Percentiles rank a stretch among this genome's conserved stretches.
These are phyloP conservation scores for Monosporozyma solicola DNA, from an alignment of 805 yeast species.

Conservation along the genomic window DNA sequence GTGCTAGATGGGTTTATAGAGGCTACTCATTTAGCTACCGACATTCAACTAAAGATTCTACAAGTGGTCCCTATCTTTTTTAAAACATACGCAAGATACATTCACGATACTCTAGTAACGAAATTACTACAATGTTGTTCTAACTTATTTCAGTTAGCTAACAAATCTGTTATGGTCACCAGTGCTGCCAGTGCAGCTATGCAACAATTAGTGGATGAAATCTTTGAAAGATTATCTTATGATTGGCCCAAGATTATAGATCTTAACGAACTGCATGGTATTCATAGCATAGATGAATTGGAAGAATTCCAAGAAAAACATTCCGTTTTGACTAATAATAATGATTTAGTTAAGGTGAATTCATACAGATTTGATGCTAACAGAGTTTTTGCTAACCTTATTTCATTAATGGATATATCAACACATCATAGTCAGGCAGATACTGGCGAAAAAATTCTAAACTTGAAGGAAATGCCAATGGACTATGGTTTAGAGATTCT, in stretches of 20 bases:
- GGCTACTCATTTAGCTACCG: slow-evolving; percentile 67
- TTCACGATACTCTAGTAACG: slow-evolving; percentile 48
- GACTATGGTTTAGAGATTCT: slow-evolving; percentile 72
- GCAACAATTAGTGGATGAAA: slow-evolving; percentile 70
- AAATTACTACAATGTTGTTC: slow-evolving; percentile 62
- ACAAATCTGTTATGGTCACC: slow-evolving; percentile 64
- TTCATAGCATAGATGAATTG: slow-evolving; percentile 10
- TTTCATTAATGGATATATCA: slow-evolving; percentile 35
- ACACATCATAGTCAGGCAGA: slow-evolving; percentile 2
- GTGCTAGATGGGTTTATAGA: slow-evolving; percentile 62
- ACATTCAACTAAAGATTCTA: slow-evolving; percentile 75
- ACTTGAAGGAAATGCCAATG: slow-evolving; percentile 44
- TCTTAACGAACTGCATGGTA: slow-evolving; percentile 17
- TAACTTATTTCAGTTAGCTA: slow-evolving; percentile 50
- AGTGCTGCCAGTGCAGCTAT: slow-evolving; percentile 92
- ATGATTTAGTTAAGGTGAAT: slow-evolving; percentile 35
- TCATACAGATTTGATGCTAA: slow-evolving; percentile 60
- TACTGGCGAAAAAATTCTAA: slow-evolving; percentile 25
- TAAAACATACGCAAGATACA: slow-evolving; percentile 48
- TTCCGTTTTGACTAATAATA: slow-evolving; percentile 41
- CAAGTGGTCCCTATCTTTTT: slow-evolving; percentile 74
- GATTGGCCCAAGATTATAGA: slow-evolving; percentile 5
- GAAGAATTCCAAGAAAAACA: slow-evolving; percentile 18
- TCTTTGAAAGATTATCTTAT: slow-evolving; percentile 55
- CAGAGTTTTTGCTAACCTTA: slow-evolving; percentile 62